These are phyloP conservation scores for Gastrodia elata DNA, from an alignment of 106 monocot genomes.

Conservation along the genomic window DNA sequence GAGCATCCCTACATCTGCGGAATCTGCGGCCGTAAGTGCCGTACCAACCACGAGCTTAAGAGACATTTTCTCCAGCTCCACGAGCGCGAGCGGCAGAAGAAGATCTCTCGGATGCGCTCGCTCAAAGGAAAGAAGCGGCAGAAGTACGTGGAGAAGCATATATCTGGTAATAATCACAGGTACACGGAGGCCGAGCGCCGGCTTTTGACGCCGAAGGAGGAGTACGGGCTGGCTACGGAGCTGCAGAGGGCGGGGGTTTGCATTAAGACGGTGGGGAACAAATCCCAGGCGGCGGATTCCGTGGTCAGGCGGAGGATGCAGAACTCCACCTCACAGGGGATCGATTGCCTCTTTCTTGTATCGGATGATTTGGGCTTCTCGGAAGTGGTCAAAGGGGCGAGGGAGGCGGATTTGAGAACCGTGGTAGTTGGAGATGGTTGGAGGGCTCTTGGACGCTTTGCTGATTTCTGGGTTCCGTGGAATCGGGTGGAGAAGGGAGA, in stretches of 20 bases:
- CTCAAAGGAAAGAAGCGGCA: slow-evolving; percentile 81
- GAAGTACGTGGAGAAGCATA: slow-evolving; percentile 45
- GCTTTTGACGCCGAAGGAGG: slow-evolving; percentile 49
- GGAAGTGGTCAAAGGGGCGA: slow-evolving; percentile 57
- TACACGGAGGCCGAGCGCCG: slow-evolving; percentile 72
- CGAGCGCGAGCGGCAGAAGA: slow-evolving; percentile 85
- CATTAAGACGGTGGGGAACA: slow-evolving; percentile 74
- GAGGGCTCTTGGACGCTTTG: slow-evolving; percentile 35
- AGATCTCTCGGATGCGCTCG: slow-evolving; percentile 58
- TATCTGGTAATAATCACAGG: slow-evolving; percentile 63
- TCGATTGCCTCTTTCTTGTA: slow-evolving; percentile 81
- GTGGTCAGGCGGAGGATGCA: slow-evolving; percentile 81
- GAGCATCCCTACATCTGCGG: slow-evolving; percentile 64
- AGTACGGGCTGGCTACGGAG: slow-evolving; percentile 83
- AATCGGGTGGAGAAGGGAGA: slow-evolving; percentile 71
- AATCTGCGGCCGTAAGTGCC: slow-evolving; percentile 75
- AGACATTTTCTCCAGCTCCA: slow-evolving; percentile 84
- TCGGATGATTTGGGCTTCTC: slow-evolving; percentile 92
- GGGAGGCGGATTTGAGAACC: slow-evolving; percentile 55
- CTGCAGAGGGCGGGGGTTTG: slow-evolving; percentile 72
- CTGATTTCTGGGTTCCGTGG: slow-evolving; percentile 92
- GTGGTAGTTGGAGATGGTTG: slow-evolving; percentile 82
- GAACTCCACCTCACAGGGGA: slow-evolving; percentile 57
- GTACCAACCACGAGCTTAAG: slow-evolving; percentile 65
- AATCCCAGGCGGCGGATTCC: slow-evolving; percentile 85